phyloP scores from a whole-genome alignment of 345 rosid species.

The Salix suchowensis region DNA sequence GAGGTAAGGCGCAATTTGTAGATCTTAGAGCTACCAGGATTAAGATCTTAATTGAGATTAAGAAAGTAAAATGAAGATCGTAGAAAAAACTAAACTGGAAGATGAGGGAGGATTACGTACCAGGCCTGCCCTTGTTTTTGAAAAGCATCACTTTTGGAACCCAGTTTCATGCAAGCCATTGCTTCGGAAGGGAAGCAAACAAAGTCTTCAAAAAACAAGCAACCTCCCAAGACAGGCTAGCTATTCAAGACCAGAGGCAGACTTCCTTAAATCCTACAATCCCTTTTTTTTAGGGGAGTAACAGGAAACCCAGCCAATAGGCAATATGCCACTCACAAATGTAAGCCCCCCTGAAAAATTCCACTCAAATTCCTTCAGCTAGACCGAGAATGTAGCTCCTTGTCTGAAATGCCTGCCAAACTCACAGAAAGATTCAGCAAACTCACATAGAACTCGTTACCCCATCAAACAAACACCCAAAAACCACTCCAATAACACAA shows the following conservation, averaged over 20 bases:
- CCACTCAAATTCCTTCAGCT: slow-evolving; percentile 5
- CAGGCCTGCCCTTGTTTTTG: slow-evolving; percentile 97
- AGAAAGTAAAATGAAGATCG: background rate
- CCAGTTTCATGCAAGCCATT: slow-evolving; percentile 93
- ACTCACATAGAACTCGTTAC: background rate
- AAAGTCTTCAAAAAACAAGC: slow-evolving; percentile 9
- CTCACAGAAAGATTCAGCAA: slow-evolving; percentile 20
- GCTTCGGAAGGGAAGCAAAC: slow-evolving; percentile 14
- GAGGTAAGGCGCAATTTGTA: background rate
- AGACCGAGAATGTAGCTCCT: slow-evolving; percentile 30
- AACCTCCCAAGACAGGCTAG: background rate
- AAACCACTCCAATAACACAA: slow-evolving; percentile 19
- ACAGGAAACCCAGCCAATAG: background rate
- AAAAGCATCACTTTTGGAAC: slow-evolving; percentile 89
- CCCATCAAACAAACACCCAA: slow-evolving; percentile 8
- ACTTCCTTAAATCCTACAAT: background rate
- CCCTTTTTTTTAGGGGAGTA: background rate
- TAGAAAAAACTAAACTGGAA: background rate
- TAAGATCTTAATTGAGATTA: slow-evolving; percentile 4
- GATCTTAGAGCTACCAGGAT: background rate
- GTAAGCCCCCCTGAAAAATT: background rate
- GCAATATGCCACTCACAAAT: background rate
- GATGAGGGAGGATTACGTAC: slow-evolving; percentile 34
- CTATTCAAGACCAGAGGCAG: background rate
- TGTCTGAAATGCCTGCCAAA: background rate